Evolutionary conservation across 2,329 filamentous ascomycete genomes (phyloP).

Genomic region (Neobulgaria alba): DNA sequence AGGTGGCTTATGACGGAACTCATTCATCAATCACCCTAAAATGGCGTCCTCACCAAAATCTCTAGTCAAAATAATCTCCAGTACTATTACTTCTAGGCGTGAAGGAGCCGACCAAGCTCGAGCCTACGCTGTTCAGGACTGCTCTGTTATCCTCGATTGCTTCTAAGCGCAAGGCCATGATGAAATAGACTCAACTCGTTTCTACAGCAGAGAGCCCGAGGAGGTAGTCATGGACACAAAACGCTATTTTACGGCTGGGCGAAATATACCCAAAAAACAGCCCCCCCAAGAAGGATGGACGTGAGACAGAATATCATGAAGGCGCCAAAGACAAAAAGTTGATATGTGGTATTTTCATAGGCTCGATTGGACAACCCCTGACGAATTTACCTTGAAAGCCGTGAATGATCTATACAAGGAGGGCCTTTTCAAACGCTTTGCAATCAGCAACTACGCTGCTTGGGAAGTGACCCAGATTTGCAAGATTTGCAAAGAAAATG

Average conservation of each 20-base stretch:
- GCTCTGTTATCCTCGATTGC: constrained; percentile 54
- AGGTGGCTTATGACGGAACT: no score
- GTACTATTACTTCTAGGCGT: constrained; percentile 26
- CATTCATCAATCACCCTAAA: no score
- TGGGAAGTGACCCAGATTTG: constrained; percentile 26
- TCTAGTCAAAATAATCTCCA: constrained; percentile 19
- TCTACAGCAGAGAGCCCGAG: no score
- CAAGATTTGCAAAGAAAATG: constrained; percentile 27
- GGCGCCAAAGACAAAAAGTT: constrained; percentile 34
- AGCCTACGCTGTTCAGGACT: constrained; percentile 47
- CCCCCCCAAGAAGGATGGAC: constrained; percentile 41
- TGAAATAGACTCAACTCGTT: constrained; percentile 51
- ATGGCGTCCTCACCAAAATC: neutral
- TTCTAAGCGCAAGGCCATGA: constrained; percentile 57
- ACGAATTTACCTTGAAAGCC: constrained; percentile 24
- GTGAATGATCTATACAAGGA: constrained; percentile 29
- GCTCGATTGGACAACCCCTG: constrained; percentile 23
- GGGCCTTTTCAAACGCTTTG: constrained; percentile 38
- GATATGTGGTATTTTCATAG: constrained; percentile 25
- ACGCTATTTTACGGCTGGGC: neutral
- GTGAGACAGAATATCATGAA: constrained; percentile 42
- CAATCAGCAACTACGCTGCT: constrained; percentile 52
- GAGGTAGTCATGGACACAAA: constrained; percentile 56
- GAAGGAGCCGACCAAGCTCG: constrained; percentile 23
- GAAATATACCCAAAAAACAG: constrained; percentile 27